Conservation (phyloP, 805 yeast genomes). For the Lipomyces yamanashiensis region DNA sequence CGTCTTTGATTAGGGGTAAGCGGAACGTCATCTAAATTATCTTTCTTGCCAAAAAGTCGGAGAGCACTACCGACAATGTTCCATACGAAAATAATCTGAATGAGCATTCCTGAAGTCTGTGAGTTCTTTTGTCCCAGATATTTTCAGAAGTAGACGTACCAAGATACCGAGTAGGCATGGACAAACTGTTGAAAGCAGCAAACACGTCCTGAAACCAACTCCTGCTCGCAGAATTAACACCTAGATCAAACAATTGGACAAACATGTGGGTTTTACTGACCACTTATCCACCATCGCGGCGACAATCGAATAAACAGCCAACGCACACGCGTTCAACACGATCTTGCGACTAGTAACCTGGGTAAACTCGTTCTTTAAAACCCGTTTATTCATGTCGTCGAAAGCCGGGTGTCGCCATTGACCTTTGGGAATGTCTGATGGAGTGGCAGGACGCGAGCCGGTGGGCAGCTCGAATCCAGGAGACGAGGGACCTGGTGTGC, state of each 20-base stretch:
- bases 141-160: slow-evolving; percentile 14
- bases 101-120: slow-evolving; percentile 12
- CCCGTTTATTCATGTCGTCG: slow-evolving; percentile 32
- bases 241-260: neutral
- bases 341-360: slow-evolving; percentile 36
- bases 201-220: slow-evolving; percentile 21
- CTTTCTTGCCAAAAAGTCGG: slow-evolving; percentile 28
- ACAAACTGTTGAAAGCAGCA: slow-evolving; percentile 10
- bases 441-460: slow-evolving; percentile 24
- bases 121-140: neutral
- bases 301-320: slow-evolving; percentile 25
- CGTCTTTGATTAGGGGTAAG: slow-evolving; percentile 38
- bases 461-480: slow-evolving; percentile 15
- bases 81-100: slow-evolving; percentile 38
- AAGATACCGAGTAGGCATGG: slow-evolving; percentile 13
- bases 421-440: slow-evolving; percentile 35
- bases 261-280: slow-evolving; percentile 1
- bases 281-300: slow-evolving; percentile 19
- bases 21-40: slow-evolving; percentile 35
- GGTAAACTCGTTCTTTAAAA: slow-evolving; percentile 32
- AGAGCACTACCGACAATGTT: slow-evolving; percentile 35
- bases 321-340: slow-evolving; percentile 33
- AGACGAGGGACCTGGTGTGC: neutral
- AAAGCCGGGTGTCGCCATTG: slow-evolving; percentile 40
- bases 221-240: slow-evolving; percentile 13